Evolutionary conservation across 768 basidiomycete species (phyloP).

Genomic region (Mycena haematopus): DNA sequence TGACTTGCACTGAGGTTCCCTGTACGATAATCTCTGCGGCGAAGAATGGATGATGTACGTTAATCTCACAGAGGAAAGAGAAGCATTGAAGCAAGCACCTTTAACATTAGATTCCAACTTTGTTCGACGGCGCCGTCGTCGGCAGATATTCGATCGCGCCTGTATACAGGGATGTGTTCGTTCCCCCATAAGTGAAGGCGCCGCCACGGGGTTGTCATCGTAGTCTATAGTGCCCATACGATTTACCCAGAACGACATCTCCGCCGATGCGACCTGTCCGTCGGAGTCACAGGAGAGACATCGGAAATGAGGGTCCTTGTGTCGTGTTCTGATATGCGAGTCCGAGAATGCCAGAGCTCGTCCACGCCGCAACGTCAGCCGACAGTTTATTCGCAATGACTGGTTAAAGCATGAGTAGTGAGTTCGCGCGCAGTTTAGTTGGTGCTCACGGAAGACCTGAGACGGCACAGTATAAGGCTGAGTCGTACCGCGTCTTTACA

Average conservation of each 20-base stretch:
- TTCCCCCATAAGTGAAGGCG: conserved; percentile 9
- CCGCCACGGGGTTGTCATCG: neutral
- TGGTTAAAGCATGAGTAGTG: conserved; percentile 11
- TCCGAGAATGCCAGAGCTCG: conserved; percentile 6
- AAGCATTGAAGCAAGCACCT: conserved; percentile 11
- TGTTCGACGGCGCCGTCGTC: conserved; percentile 8
- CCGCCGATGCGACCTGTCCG: conserved; percentile 8
- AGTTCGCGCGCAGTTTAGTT: neutral
- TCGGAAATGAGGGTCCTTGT: conserved; percentile 8
- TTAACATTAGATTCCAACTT: conserved; percentile 15
- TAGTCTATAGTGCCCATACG: neutral
- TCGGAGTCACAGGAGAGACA: conserved; percentile 5
- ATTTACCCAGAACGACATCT: conserved; percentile 19
- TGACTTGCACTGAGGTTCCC: conserved; percentile 12
- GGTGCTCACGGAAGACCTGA: conserved; percentile 18
- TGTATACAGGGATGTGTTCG: conserved; percentile 9
- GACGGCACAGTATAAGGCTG: conserved; percentile 13
- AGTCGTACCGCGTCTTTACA: conserved; percentile 13
- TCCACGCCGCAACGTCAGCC: neutral
- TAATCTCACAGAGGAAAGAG: neutral
- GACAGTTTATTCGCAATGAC: conserved; percentile 9
- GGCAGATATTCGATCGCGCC: conserved; percentile 10
- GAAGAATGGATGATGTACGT: neutral
- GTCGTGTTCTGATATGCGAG: conserved; percentile 13
- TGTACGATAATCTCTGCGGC: conserved; percentile 7